These are phyloP conservation scores for Carex sylvatica DNA, from an alignment of 202 grass and related monocot species.

Conservation along the genomic window DNA sequence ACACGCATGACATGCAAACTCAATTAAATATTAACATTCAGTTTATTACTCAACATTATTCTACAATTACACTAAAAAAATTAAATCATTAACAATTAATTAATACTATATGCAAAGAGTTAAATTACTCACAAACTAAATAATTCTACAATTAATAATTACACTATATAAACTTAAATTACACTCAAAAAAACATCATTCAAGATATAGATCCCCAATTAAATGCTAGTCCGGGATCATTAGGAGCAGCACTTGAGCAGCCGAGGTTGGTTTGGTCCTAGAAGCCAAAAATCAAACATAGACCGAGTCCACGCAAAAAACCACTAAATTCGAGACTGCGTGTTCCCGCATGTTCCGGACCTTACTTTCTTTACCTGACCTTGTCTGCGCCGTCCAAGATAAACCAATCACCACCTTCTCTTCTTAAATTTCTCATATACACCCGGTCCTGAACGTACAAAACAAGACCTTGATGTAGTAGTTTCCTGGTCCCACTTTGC, in stretches of 20 bases:
- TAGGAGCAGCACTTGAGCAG: background rate
- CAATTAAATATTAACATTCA: no score
- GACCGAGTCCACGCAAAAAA: background rate
- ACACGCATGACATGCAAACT: no score
- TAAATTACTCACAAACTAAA: no score
- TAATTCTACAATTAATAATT: no score
- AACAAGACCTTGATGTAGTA: background rate
- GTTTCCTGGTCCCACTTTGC: background rate
- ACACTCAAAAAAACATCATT: no score
- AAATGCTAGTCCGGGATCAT: background rate
- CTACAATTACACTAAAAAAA: no score
- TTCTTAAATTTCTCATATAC: background rate
- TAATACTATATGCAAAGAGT: no score
- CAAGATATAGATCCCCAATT: background rate
- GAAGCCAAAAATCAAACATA: background rate
- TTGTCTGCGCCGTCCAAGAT: background rate
- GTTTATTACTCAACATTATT: no score
- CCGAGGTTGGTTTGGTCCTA: background rate
- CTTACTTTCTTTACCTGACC: background rate
- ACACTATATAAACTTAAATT: no score
- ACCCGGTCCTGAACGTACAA: background rate
- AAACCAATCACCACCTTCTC: background rate
- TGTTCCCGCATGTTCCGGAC: constrained; percentile 24
- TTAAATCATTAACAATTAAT: no score
- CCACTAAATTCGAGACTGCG: background rate